Evolutionary conservation across 2,329 filamentous ascomycete species (phyloP).

Genomic region (Aspergillus ustus): DNA sequence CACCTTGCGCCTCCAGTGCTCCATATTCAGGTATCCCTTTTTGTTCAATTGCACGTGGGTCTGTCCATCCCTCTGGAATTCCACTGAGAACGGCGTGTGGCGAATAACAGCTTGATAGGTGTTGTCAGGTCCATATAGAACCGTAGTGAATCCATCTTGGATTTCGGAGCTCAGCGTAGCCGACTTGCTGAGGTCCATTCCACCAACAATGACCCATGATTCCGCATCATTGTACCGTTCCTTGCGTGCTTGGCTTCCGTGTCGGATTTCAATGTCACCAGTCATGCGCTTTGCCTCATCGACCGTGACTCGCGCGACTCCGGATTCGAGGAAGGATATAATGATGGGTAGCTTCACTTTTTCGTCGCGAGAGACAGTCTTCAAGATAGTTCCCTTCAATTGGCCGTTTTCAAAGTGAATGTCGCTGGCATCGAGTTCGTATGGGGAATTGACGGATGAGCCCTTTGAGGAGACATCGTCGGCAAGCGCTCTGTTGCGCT

Average conservation of each 20-base stretch:
- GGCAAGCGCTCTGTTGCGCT: slow-evolving; percentile 88
- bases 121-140: slow-evolving; percentile 77
- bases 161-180: slow-evolving; percentile 71
- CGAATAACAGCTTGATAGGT: slow-evolving; percentile 82
- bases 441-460: slow-evolving; percentile 77
- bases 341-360: slow-evolving; percentile 80
- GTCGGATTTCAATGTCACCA: slow-evolving; percentile 83
- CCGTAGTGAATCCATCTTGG: slow-evolving; percentile 68
- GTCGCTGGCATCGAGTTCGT: slow-evolving; percentile 73
- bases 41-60: slow-evolving; percentile 89
- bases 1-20: slow-evolving; percentile 91
- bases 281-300: slow-evolving; percentile 91
- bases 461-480: slow-evolving; percentile 71
- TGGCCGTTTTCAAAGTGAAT: slow-evolving; percentile 78
- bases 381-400: slow-evolving; percentile 79
- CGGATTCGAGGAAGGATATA: slow-evolving; percentile 87
- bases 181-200: slow-evolving; percentile 71
- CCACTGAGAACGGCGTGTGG: slow-evolving; percentile 80
- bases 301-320: slow-evolving; percentile 81
- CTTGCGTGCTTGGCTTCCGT: slow-evolving; percentile 82
- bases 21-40: slow-evolving; percentile 86
- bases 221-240: slow-evolving; percentile 93
- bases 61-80: slow-evolving; percentile 82
- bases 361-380: slow-evolving; percentile 71
- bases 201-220: slow-evolving; percentile 84